These are phyloP conservation scores for Pythium volutum DNA, from an alignment of 352 stramenopile species.

Conservation along the genomic window DNA sequence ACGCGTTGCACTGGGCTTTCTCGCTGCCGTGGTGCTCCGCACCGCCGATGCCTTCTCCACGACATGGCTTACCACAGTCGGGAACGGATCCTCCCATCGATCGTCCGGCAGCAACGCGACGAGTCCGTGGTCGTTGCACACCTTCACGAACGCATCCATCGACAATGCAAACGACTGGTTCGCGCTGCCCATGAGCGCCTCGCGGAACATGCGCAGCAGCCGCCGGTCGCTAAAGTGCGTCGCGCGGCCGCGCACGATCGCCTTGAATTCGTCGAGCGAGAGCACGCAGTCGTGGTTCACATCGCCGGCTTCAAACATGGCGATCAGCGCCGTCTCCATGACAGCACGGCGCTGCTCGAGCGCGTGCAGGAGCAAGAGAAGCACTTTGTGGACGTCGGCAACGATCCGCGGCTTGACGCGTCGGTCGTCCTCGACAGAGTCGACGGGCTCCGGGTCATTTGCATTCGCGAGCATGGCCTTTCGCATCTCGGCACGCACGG, in stretches of 20 bases:
- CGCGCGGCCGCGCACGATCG: constrained; percentile 54
- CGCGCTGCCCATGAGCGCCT: constrained; percentile 54
- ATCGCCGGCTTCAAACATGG: constrained; percentile 60
- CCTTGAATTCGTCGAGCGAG: constrained; percentile 62
- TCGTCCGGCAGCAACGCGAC: constrained; percentile 63
- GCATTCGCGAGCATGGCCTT: constrained; percentile 46
- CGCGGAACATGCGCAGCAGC: constrained; percentile 74
- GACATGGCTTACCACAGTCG: background rate
- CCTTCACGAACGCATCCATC: constrained; percentile 62
- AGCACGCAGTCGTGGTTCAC: constrained; percentile 72
- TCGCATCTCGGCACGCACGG: constrained; percentile 70
- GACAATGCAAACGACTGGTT: constrained; percentile 75
- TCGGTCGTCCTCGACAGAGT: constrained; percentile 9
- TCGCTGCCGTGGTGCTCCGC: background rate
- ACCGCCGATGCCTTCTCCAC: background rate
- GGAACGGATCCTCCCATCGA: constrained; percentile 52
- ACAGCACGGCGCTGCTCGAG: constrained; percentile 52
- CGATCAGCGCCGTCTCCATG: constrained; percentile 50
- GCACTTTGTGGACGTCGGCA: constrained; percentile 52
- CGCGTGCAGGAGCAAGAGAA: constrained; percentile 52
- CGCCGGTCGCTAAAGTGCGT: constrained; percentile 63
- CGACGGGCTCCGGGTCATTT: constrained; percentile 10
- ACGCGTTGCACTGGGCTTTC: background rate
- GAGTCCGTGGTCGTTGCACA: constrained; percentile 71
- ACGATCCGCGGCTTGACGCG: constrained; percentile 40